phyloP scores from a whole-genome alignment of 305 asterid genomes.

The Fraxinus dipetala region DNA sequence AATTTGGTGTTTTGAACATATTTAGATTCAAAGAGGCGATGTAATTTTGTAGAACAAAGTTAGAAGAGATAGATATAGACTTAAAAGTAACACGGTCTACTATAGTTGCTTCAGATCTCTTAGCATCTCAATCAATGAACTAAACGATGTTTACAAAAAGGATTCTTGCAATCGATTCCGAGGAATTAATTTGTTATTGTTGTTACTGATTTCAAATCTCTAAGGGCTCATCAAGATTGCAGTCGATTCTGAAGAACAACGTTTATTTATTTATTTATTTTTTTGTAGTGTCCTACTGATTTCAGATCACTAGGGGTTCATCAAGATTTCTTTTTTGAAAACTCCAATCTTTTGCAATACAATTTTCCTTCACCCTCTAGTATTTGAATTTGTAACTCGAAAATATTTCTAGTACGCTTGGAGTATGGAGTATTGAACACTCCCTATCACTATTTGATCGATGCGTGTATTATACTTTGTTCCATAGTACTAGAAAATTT shows the following conservation, averaged over 20 bases:
- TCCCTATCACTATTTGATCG: neutral
- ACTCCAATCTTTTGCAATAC: neutral
- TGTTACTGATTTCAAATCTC: neutral
- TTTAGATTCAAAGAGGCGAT: neutral
- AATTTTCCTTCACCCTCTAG: neutral
- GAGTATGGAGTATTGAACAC: neutral
- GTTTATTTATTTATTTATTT: too few relatives aligned
- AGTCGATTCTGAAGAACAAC: neutral
- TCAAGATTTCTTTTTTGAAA: neutral
- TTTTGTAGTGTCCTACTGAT: neutral
- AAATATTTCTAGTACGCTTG: neutral
- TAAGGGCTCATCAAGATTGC: neutral
- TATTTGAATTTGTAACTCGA: neutral
- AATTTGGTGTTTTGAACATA: neutral
- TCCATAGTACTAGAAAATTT: neutral
- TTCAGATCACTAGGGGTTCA: neutral
- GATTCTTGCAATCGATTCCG: neutral
- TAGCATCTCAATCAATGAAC: neutral
- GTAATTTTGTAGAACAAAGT: neutral
- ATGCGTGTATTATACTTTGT: neutral
- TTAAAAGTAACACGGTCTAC: neutral
- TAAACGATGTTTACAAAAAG: neutral
- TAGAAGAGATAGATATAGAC: neutral
- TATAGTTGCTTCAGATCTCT: neutral
- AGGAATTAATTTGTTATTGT: neutral